These are phyloP conservation scores for Aaosphaeria arxii DNA, from an alignment of 2,329 filamentous ascomycete species.

Conservation along the genomic window DNA sequence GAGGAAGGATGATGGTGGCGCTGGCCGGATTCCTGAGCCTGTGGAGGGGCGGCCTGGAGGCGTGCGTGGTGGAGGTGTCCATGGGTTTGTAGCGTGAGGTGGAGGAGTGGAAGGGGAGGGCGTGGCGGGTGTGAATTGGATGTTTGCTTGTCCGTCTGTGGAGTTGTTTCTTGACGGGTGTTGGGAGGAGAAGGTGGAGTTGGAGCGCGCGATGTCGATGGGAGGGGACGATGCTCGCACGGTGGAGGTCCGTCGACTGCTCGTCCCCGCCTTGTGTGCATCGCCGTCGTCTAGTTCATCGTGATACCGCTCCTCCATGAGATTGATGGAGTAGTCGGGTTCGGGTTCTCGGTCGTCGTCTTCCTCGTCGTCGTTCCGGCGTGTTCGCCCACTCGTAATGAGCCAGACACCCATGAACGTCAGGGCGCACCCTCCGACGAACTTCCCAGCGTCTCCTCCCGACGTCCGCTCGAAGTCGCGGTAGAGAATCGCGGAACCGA, in stretches of 20 bases:
- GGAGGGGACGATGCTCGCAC: conserved; percentile 20
- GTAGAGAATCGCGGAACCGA: conserved; percentile 90
- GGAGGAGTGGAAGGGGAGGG: conserved; percentile 12
- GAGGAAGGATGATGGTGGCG: conserved; percentile 8
- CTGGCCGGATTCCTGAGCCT: not conserved
- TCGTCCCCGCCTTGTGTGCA: conserved; percentile 5
- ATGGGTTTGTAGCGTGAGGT: conserved; percentile 26
- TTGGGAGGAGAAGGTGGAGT: conserved; percentile 9
- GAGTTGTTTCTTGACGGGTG: conserved; percentile 5
- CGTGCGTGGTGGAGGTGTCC: conserved; percentile 13
- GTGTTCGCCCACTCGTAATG: conserved; percentile 79
- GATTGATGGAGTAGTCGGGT: conserved; percentile 41
- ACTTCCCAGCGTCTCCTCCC: conserved; percentile 71
- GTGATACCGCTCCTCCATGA: conserved; percentile 37
- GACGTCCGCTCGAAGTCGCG: conserved; percentile 89
- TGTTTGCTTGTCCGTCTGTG: conserved; percentile 15
- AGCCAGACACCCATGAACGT: conserved; percentile 97
- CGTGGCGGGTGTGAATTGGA: conserved; percentile 15
- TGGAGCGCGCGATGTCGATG: conserved; percentile 13
- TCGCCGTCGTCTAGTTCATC: conserved; percentile 17
- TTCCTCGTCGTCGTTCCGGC: conserved; percentile 57
- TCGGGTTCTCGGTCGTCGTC: conserved; percentile 44
- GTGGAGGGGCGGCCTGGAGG: conserved; percentile 1
- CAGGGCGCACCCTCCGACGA: conserved; percentile 82
- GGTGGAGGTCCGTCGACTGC: conserved; percentile 21